Percentiles rank a stretch among this genome's conserved stretches.
Evolutionary conservation across 2,329 filamentous ascomycete species (phyloP).

Genomic region (Tympanopsis confertula): DNA sequence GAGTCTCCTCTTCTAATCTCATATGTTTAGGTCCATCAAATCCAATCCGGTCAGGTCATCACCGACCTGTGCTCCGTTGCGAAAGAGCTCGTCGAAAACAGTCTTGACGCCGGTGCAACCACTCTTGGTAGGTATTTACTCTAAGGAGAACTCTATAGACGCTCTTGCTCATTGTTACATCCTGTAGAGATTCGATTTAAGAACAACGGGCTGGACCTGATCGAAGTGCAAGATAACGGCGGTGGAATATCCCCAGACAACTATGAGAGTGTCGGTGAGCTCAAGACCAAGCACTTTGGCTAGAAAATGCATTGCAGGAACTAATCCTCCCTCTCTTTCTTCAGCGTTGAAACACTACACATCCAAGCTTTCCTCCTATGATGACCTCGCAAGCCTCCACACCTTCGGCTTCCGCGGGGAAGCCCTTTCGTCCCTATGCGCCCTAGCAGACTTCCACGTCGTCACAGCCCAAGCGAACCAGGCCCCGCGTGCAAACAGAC

Average conservation of each 20-base stretch:
- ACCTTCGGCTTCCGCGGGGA: conserved; percentile 97
- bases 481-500: conserved; percentile 69
- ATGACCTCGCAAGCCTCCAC: conserved; percentile 71
- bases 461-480: conserved; percentile 71
- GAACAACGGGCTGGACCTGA: conserved; percentile 81
- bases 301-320: not conserved
- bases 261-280: conserved; percentile 54
- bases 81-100: conserved; percentile 94
- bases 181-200: conserved; percentile 79
- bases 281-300: not conserved
- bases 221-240: conserved; percentile 98
- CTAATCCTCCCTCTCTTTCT: not conserved
- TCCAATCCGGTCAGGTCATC: conserved; percentile 96
- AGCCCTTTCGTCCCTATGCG: conserved; percentile 86
- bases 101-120: conserved; percentile 81
- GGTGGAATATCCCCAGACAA: conserved; percentile 75
- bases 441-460: conserved; percentile 72
- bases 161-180: conserved; percentile 5
- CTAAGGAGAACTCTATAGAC: not conserved
- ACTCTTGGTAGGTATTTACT: conserved; percentile 53
- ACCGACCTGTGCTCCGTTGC: conserved; percentile 92
- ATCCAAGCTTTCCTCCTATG: conserved; percentile 81
- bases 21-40: conserved; percentile 66
- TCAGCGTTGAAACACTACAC: conserved; percentile 85
- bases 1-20: not conserved